Base-by-base conservation (phyloP, 225 moss, liverwort and hornwort species). In the Thuidium tamariscinum region DNA sequence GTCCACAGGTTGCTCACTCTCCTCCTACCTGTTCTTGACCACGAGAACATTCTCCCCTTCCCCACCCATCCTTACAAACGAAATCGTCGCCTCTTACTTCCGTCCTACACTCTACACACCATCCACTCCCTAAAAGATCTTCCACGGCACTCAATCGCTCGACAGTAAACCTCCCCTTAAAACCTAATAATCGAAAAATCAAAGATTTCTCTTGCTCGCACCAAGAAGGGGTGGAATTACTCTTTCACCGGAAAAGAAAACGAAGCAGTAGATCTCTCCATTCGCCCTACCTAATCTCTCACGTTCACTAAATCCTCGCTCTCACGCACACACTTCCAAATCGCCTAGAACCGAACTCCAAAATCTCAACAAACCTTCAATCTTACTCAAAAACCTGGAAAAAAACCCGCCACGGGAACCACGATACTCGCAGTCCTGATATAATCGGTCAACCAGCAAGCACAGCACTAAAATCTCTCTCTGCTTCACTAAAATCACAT, bases 21-120 rank as follows among this genome's bases (percentile, higher is more conserved):
- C 77, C 81, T 64, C 71, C 81, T 82, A 84, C 82, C 84, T 51
- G 81, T 87, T 77, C 77, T 71, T 48, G n/a, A 87, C 75, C 91
- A 89, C 87, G 83, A 83, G 69, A 85, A 87, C 56, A 23, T 27
- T 26, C 61, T 74, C 57, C 39, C 71, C 74, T 86, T 32, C 69
- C 67, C 27, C 37, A 80, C 63, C 59, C 52, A 71, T 84, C 84
- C 66, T 64, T 57, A 82, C 74, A 75, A 74, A 69, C 54, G 69
- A 84, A 81, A 61, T 82, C 73, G 36, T 41, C 51, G 67, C 44
- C 13, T 14, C 68, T 86, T 80, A 74, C 87, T 89, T 66, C 62
- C 85, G 87, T 83, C 74, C 46, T 73, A 85, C 69, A 37, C 57
- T 64, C 74, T 22, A 83, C n/a, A 44, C 79, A 62, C 63, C 79